Evolutionary conservation across 305 asterid species (phyloP).

Genomic region (Solanum hybrid): DNA sequence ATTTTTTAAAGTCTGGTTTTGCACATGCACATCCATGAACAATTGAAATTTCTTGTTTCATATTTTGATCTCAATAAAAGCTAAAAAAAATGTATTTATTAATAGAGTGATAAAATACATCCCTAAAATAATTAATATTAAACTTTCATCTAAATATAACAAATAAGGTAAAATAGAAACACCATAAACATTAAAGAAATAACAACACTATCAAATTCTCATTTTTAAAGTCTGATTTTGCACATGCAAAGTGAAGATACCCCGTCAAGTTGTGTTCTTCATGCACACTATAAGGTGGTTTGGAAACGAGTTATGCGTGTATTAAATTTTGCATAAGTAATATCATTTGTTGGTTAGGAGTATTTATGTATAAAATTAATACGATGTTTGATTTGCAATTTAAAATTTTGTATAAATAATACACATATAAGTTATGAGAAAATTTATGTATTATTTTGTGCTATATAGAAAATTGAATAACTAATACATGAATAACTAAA

Average conservation of each 20-base stretch:
- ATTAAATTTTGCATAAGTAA: neutral
- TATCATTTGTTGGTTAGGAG: neutral
- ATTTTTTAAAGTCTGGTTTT: neutral
- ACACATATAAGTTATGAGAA: neutral
- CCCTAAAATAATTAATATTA: neutral
- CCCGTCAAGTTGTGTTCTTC: neutral
- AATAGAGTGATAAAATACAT: neutral
- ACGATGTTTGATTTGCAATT: neutral
- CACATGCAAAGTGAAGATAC: neutral
- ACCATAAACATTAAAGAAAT: neutral
- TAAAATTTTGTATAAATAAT: no score
- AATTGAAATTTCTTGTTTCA: neutral
- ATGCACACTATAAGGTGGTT: neutral
- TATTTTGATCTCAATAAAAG: neutral
- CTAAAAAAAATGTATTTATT: neutral
- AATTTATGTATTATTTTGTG: neutral
- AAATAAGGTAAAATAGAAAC: neutral
- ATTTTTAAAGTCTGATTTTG: neutral
- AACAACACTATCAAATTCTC: neutral
- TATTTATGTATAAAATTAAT: neutral
- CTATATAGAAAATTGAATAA: no score
- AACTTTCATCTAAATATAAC: neutral
- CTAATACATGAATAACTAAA: neutral
- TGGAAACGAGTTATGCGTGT: neutral
- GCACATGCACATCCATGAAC: neutral